phyloP scores from a whole-genome alignment of 2,329 filamentous ascomycete genomes.

The Ascocoryne sarcoides region DNA sequence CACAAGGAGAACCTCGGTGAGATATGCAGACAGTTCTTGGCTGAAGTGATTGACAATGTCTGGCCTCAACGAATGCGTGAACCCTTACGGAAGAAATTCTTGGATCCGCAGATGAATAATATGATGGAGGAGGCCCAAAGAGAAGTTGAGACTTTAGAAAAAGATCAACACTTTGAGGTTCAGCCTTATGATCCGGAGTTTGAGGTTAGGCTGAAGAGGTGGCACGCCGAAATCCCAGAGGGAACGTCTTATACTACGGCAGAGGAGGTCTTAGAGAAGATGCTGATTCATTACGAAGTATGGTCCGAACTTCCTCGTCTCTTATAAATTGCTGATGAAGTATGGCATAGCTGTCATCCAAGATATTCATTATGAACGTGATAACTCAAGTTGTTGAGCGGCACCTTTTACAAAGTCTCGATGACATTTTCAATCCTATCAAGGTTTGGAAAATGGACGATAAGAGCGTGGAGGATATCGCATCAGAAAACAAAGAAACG shows the following conservation, averaged over 20 bases:
- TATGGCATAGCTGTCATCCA: conserved; percentile 6
- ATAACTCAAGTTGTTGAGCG: conserved; percentile 12
- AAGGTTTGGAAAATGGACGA: conserved; percentile 10
- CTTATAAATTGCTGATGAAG: neutral
- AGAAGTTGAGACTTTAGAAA: conserved; percentile 6
- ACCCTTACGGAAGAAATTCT: conserved; percentile 7
- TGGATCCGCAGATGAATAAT: conserved; percentile 8
- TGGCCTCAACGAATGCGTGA: conserved; percentile 11
- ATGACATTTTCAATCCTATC: conserved; percentile 6
- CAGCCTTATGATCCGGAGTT: conserved; percentile 12
- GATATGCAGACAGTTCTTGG: conserved; percentile 11
- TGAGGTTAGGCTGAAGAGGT: conserved; percentile 6
- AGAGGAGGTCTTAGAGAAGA: conserved; percentile 10
- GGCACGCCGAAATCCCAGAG: conserved; percentile 2
- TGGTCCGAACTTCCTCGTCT: neutral
- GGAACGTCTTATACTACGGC: conserved; percentile 8
- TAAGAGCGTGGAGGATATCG: conserved; percentile 7
- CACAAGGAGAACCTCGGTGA: conserved; percentile 10
- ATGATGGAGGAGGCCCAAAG: conserved; percentile 6
- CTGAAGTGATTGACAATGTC: conserved; percentile 10
- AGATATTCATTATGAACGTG: conserved; percentile 11
- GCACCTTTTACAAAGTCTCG: conserved; percentile 8
- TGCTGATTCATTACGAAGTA: conserved; percentile 12
- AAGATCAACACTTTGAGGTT: conserved; percentile 9
- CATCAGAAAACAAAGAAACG: conserved; percentile 8